Base-by-base conservation (phyloP, 139 green algal species). In the Picochlorum costavermella region DNA sequence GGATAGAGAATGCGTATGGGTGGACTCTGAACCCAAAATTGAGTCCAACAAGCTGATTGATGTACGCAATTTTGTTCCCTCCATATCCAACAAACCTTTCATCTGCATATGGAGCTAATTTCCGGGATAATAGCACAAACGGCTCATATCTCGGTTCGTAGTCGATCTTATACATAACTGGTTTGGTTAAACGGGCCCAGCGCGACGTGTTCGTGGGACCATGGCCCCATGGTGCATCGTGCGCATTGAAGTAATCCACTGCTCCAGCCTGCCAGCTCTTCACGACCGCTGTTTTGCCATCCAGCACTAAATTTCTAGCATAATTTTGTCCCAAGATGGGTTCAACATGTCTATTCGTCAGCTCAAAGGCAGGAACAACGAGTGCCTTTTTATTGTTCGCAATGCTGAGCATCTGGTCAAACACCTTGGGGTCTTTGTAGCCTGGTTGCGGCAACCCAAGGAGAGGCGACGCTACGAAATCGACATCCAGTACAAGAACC, bases 21-120 rank as follows among this genome's bases (percentile, higher is more conserved):
- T 64, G 58, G 12, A n/a, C 58, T 29, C 56, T 17, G 58, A 64
- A 64, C 25, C 40, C 40, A 51, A 57, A 50, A 17, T 25, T 20
- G 12, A 64, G 58, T 16, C 58, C 58, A 16, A 57, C 12, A 25
- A 64, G 25, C 14, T 64, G 58, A 31, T 64, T 64, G 58, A 64
- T 64, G 23, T 64, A 64, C 30, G 58, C n/a, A 59, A 64, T 64
- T 56, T 64, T 64, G 25, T 64, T 64, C 12, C 58, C 58, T 16
- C 58, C 58, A 2, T 64, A 64, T 9, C 58, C 58, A 0, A 64
- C 58, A 64, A 64, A 64, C 25, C 58, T 23, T 31, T 64, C 58
- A 51, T 64, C 58, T n/a, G 20, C n/a, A 23, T 11, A 64, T 17
- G 58, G 58, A 14, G 58, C 58, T 12, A 64, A 28, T 29, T 10